Conservation (phyloP, 345 rosid species). For the Punica granatum region DNA sequence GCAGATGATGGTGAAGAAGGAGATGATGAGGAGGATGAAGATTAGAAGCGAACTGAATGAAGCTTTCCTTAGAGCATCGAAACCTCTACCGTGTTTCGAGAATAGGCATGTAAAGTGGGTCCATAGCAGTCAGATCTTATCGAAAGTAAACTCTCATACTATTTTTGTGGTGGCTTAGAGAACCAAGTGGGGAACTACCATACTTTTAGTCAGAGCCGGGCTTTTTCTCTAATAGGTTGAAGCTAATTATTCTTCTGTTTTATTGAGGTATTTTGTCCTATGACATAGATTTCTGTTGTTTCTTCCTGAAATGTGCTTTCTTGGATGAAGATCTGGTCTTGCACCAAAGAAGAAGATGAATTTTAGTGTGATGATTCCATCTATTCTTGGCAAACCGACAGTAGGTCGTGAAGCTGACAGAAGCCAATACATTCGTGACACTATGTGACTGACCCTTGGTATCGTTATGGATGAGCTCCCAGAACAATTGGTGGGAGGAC, state of each 20-base stretch:
- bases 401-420: too few relatives aligned
- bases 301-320: too few relatives aligned
- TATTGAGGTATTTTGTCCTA: not conserved
- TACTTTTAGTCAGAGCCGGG: not conserved
- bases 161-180: not conserved
- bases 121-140: not conserved
- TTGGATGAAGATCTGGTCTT: too few relatives aligned
- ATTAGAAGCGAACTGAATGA: not conserved
- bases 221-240: not conserved
- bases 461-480: too few relatives aligned
- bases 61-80: not conserved
- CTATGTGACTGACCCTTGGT: too few relatives aligned
- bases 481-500: too few relatives aligned
- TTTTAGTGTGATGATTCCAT: too few relatives aligned
- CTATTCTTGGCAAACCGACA: too few relatives aligned
- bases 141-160: not conserved
- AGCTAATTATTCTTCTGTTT: not conserved
- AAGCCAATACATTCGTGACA: too few relatives aligned
- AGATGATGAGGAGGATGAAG: not conserved
- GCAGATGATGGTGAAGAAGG: not conserved
- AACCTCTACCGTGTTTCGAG: not conserved
- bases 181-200: not conserved
- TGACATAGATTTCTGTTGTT: too few relatives aligned
- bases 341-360: too few relatives aligned
- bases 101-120: not conserved